Evolutionary conservation across 1,139 yeast species (phyloP), one percentile per base, ranked within the genome.

Genomic region (Candida sp.): DNA sequence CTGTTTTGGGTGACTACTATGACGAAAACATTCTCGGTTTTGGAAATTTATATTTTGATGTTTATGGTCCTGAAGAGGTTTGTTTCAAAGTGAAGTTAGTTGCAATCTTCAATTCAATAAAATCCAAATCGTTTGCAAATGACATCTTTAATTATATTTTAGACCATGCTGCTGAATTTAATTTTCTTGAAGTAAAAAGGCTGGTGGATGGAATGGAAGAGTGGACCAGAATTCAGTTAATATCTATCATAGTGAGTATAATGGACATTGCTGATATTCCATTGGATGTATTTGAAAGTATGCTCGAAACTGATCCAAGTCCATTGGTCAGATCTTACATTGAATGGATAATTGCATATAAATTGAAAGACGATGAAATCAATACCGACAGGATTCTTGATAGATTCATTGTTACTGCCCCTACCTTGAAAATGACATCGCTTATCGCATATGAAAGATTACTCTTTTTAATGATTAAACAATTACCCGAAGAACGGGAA

Each of bases 281-380:
- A 33, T 49, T 66, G 33, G 54, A 54, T 5, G 43, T 44, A 2
- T 61, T 68, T 38, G 52, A 65, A 25, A 45, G 47, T 1, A 47
- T 68, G 33, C 53, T 71, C 8, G 70, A 58, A 6, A 58, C 55
- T 2, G 96, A 89, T 49, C 81, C 89, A 9, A 85, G 95, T 49
- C 97, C 96, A 0, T 67, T 84, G 45, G 87, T 80, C 2, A 77
- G 97, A 46, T 66, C 78, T 3, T 87, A 84, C 54, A 64, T 86
- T 43, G 97, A 90, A 55, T 90, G 97, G 97, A 68, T 84, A 5
- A 63, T 85, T 36, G 75, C 90, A 0, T 59, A 61, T 22, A 57
- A 67, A 6, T 55, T 77, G 32, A 44, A 59, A 27, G 51, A 50
- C 27, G 52, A 54, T 35, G 52, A 54, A 5, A 45, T 45, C 2